Percentiles rank a stretch among this genome's conserved stretches.
These are phyloP conservation scores for Nicotiana undulata DNA, from an alignment of 257 asterid genomes.

Conservation along the genomic window DNA sequence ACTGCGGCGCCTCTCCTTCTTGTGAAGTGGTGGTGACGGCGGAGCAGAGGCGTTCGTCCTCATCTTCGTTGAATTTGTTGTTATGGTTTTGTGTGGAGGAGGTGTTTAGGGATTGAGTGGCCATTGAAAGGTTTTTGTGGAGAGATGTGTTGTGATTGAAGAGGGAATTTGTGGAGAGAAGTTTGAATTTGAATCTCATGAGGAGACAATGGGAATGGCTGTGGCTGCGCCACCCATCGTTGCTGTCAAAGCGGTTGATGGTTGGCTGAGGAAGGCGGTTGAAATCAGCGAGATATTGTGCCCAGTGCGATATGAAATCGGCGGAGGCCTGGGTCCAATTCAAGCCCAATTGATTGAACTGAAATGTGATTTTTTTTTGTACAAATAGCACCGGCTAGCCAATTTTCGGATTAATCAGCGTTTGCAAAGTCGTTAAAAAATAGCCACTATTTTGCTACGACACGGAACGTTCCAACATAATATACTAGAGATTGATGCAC, in stretches of 20 bases:
- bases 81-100: constrained; percentile 17
- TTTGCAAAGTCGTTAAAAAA: too few species aligned
- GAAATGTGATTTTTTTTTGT: too few species aligned
- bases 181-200: constrained; percentile 47
- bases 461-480: too few species aligned
- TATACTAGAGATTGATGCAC: too few species aligned
- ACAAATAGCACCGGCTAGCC: too few species aligned
- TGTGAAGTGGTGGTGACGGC: constrained; percentile 18
- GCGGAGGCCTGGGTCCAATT: background rate
- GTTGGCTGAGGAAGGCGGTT: background rate
- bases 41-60: constrained; percentile 43
- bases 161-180: constrained; percentile 6
- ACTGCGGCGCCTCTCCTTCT: background rate
- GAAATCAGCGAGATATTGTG: background rate
- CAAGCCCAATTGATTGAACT: too few species aligned
- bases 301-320: background rate
- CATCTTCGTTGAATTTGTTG: background rate
- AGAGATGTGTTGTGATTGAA: background rate
- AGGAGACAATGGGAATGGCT: background rate
- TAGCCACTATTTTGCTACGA: too few species aligned
- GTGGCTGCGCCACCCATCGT: constrained; percentile 22
- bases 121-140: constrained; percentile 36
- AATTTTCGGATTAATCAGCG: too few species aligned
- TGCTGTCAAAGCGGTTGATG: background rate
- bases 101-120: constrained; percentile 25